phyloP scores from a whole-genome alignment of 495 filamentous ascomycete genomes.

The Tuber melanosporum region DNA sequence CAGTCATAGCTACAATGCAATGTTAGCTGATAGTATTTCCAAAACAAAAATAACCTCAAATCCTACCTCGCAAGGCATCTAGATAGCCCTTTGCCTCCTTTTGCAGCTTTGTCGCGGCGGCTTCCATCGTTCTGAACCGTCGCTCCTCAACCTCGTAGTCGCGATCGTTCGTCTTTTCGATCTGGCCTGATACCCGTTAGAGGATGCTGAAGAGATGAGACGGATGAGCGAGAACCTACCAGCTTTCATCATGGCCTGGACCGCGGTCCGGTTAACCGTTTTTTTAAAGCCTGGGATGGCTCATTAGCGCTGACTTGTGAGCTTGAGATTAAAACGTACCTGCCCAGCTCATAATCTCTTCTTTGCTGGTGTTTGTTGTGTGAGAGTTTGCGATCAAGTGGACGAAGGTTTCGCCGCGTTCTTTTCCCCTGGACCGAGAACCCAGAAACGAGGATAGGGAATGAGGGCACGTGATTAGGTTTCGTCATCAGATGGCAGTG shows the following conservation, averaged over 20 bases:
- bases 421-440: not conserved
- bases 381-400: not conserved
- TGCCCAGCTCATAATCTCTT: slow-evolving; percentile 58
- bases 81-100: slow-evolving; percentile 97
- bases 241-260: slow-evolving; percentile 99
- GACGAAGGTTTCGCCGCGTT: not conserved
- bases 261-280: slow-evolving; percentile 95
- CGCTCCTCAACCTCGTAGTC: slow-evolving; percentile 98
- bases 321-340: slow-evolving; percentile 44
- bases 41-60: not conserved
- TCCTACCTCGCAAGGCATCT: slow-evolving; percentile 80
- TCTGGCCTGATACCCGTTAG: slow-evolving; percentile 60
- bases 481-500: slow-evolving; percentile 25
- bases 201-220: not conserved
- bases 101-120: slow-evolving; percentile 80
- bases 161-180: slow-evolving; percentile 94
- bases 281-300: slow-evolving; percentile 80
- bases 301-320: not conserved
- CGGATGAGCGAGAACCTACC: slow-evolving; percentile 48
- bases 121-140: slow-evolving; percentile 93
- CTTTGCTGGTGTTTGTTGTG: slow-evolving; percentile 12
- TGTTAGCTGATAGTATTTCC: not conserved
- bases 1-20: slow-evolving; percentile 74
- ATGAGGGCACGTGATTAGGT: slow-evolving; percentile 14
- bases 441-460: slow-evolving; percentile 1